phyloP scores from a whole-genome alignment of 2,329 filamentous ascomycete genomes.

The Dothidotthia symphoricarpi region DNA sequence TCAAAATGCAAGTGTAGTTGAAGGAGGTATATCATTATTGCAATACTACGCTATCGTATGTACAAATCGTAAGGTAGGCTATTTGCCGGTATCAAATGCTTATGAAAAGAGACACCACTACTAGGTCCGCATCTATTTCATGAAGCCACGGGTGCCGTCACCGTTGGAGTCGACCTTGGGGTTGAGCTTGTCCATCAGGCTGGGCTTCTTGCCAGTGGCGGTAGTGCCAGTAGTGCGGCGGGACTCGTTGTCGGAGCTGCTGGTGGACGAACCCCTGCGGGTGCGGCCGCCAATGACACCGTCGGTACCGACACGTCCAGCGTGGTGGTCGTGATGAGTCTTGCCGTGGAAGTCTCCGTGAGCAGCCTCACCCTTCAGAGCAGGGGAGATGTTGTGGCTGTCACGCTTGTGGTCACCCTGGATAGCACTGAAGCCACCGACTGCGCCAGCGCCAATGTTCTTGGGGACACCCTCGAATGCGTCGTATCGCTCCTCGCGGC shows the following conservation, averaged over 20 bases:
- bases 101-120: not conserved
- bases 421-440: slow-evolving; percentile 15
- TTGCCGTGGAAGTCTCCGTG: slow-evolving; percentile 20
- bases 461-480: slow-evolving; percentile 63
- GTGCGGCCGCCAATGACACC: too few species aligned
- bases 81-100: not conserved
- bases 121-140: slow-evolving; percentile 42
- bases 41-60: not conserved
- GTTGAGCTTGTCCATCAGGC: slow-evolving; percentile 55
- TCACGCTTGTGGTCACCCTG: slow-evolving; percentile 18
- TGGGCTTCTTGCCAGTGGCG: slow-evolving; percentile 42
- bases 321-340: slow-evolving; percentile 5
- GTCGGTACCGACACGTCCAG: too few species aligned
- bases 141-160: slow-evolving; percentile 58
- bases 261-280: not conserved
- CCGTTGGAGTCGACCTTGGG: slow-evolving; percentile 52
- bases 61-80: not conserved
- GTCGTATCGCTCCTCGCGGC: slow-evolving; percentile 57
- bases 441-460: slow-evolving; percentile 41
- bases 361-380: slow-evolving; percentile 7
- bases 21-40: too few species aligned
- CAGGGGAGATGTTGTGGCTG: slow-evolving; percentile 7
- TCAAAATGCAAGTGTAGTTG: too few species aligned
- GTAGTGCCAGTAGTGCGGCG: slow-evolving; percentile 1
- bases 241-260: not conserved